phyloP scores from a whole-genome alignment of 768 basidiomycete species.

The Collybia sp. region DNA sequence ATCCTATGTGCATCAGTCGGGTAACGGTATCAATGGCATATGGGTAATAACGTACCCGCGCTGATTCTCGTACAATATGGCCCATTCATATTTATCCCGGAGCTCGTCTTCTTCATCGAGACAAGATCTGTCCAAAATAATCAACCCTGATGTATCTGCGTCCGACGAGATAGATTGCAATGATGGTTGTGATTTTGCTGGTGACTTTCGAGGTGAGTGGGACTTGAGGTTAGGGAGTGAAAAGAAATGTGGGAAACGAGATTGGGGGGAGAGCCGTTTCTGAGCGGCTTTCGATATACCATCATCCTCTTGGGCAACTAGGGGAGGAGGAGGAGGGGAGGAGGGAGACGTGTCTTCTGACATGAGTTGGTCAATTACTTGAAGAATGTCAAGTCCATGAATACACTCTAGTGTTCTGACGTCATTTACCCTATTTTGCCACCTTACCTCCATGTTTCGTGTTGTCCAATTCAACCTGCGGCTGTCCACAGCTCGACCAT shows the following conservation, averaged over 20 bases:
- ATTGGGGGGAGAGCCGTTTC: constrained; percentile 34
- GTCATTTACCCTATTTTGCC: neutral
- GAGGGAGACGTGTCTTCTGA: constrained; percentile 9
- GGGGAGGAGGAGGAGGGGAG: constrained; percentile 31
- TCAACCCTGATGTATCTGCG: constrained; percentile 17
- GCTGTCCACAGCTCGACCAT: no score
- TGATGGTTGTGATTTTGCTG: neutral
- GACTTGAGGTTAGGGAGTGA: constrained; percentile 25
- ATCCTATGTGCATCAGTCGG: constrained; percentile 25
- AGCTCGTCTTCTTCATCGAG: constrained; percentile 21
- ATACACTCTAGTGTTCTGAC: neutral
- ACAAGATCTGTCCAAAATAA: constrained; percentile 24
- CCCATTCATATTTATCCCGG: constrained; percentile 68
- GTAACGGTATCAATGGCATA: neutral
- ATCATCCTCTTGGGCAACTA: constrained; percentile 35
- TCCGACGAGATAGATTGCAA: neutral
- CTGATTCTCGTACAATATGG: constrained; percentile 78
- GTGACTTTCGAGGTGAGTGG: constrained; percentile 3
- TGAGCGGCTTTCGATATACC: constrained; percentile 41
- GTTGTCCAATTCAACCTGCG: no score
- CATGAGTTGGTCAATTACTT: constrained; percentile 1
- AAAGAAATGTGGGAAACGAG: constrained; percentile 25
- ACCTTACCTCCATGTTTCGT: no score
- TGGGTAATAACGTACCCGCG: constrained; percentile 49
- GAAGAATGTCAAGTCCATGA: neutral